Base-by-base conservation (phyloP, 352 stramenopile genomes). In the Peronospora farinosa region DNA sequence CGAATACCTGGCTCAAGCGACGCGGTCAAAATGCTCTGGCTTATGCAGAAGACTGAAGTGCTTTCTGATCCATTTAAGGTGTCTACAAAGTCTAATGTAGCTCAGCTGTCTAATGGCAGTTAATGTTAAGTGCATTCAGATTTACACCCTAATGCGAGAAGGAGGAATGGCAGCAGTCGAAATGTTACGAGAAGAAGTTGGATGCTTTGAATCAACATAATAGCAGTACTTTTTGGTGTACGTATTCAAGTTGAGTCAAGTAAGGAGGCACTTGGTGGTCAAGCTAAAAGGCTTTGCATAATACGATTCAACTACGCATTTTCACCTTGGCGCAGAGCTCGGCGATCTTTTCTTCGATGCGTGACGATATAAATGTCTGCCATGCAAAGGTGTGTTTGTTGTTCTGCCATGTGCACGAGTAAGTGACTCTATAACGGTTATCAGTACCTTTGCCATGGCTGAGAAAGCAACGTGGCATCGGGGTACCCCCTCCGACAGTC, bases 1-100 rank as follows among this genome's bases (percentile, higher is more conserved):
- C 68, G 69, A 69, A 88, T 94, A 80, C 83, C 83, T 23, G 80
- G 83, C 21, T 56, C 56, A 40, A 89, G 73, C 44, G 83, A 94
- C 51, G 51, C 67, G 0, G 63, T 59, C 40, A 91, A 90, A 48
- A 65, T 92, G 32, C 51, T 72, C 17, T 92, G 78, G 80, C 69
- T 94, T 15, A 69, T 88, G 35, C 71, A 86, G 54, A 76, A 81
- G 52, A 85, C 77, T 11, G 62, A 51, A 6, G 67, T 87, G 21
- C 50, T 89, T 11, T 52, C 40, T 3, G 47, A 57, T 5, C 21
- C 49, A 16, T 61, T 67, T 40, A 42, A 65, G 33, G 16, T 28
- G 25, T 19, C 38, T 7, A 48, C 39, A 35, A 63, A 64, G 16
- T 41, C 40, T 1, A 55, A 60, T 36, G 25, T 37, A 16, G 9